Evolutionary conservation across 2,329 filamentous ascomycete species (phyloP).

Genomic region (Camillea tinctor): DNA sequence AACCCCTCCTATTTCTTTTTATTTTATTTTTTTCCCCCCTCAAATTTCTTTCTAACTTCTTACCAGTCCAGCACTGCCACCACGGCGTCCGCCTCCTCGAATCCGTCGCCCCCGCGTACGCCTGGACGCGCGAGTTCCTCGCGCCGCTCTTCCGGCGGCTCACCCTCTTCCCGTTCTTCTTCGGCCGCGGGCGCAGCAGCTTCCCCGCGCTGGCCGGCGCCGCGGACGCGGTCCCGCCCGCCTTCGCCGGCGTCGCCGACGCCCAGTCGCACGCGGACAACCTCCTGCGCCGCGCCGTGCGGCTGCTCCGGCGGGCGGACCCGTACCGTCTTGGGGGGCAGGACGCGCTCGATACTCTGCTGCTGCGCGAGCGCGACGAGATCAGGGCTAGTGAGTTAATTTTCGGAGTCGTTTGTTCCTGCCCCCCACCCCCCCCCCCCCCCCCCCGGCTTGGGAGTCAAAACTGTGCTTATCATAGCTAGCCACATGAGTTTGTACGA

Average conservation of each 20-base stretch:
- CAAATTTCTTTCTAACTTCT: too few relatives aligned
- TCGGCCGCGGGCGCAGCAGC: slow-evolving; percentile 21
- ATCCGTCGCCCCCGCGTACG: slow-evolving; percentile 21
- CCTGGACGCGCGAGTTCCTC: slow-evolving; percentile 34
- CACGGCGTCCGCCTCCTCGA: slow-evolving; percentile 40
- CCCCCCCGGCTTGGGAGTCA: too few relatives aligned
- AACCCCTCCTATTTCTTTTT: too few relatives aligned
- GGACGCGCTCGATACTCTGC: slow-evolving; percentile 13
- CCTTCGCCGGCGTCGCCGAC: slow-evolving; percentile 23
- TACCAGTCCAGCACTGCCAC: slow-evolving; percentile 35
- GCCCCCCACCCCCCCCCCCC: too few relatives aligned
- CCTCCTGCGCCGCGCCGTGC: slow-evolving; percentile 27
- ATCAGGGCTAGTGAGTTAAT: slow-evolving; percentile 18
- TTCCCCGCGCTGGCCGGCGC: slow-evolving; percentile 28
- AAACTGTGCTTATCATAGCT: too few relatives aligned
- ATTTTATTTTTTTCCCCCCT: too few relatives aligned
- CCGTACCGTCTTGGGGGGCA: slow-evolving; percentile 26
- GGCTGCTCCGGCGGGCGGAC: slow-evolving; percentile 32
- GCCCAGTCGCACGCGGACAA: slow-evolving; percentile 33
- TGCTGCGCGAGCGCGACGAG: slow-evolving; percentile 23
- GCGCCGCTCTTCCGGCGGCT: slow-evolving; percentile 39
- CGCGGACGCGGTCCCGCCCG: slow-evolving; percentile 19
- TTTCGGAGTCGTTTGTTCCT: too few relatives aligned
- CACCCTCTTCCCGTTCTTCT: slow-evolving; percentile 40
- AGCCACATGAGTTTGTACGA: too few relatives aligned